A percentile compares a stretch with the other conserved stretches of the same genome.
These are phyloP conservation scores for Ceratocystis smalleyi DNA, from an alignment of 2,329 filamentous ascomycete species.

Conservation along the genomic window DNA sequence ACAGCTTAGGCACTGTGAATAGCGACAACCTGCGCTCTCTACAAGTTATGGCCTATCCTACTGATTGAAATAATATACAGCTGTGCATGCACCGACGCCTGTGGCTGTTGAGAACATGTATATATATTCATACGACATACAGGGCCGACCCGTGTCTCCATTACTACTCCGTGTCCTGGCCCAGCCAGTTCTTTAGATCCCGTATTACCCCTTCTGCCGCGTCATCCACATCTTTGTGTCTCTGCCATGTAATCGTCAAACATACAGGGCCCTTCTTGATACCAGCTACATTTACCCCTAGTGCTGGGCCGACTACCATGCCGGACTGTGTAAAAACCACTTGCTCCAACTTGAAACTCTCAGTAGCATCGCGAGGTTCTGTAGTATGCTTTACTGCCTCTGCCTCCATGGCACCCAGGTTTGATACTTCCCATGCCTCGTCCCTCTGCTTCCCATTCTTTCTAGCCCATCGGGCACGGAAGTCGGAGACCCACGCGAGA, in stretches of 20 bases:
- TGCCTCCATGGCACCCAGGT: slow-evolving; percentile 30
- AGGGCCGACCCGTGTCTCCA: not conserved
- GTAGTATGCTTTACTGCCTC: slow-evolving; percentile 18
- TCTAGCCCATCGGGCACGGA: slow-evolving; percentile 26
- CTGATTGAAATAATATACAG: no score
- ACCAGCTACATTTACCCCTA: slow-evolving; percentile 34
- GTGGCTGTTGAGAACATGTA: no score
- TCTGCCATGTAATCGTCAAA: slow-evolving; percentile 34
- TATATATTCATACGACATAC: not conserved
- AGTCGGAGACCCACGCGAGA: slow-evolving; percentile 30
- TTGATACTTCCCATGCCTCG: slow-evolving; percentile 37
- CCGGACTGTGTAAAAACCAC: slow-evolving; percentile 36
- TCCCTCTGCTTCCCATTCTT: slow-evolving; percentile 30
- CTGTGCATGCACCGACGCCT: no score
- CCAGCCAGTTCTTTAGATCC: not conserved
- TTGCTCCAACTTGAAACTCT: slow-evolving; percentile 28
- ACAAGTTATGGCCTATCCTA: no score
- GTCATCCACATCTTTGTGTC: slow-evolving; percentile 2
- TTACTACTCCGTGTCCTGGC: not conserved
- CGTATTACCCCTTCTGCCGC: not conserved
- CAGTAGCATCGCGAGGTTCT: not conserved
- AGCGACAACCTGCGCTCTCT: no score
- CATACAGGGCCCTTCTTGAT: slow-evolving; percentile 28
- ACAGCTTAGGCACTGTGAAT: no score
- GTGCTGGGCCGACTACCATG: slow-evolving; percentile 28